Conservation (phyloP, 169 alveolate genomes). For the Eimeria acervulina region DNA sequence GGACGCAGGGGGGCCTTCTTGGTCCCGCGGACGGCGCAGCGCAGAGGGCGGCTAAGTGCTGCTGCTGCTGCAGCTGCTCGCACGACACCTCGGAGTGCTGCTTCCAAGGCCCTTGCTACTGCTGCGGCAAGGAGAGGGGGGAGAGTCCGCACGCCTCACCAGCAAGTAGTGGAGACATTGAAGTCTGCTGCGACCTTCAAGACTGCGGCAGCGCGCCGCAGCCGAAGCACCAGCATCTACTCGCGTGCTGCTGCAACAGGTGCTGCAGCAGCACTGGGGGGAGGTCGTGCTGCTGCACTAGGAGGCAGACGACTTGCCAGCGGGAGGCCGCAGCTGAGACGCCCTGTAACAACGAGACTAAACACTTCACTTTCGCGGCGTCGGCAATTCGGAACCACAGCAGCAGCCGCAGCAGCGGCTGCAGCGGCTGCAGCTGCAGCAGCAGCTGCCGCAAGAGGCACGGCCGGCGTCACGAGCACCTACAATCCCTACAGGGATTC, state of each 20-base stretch:
- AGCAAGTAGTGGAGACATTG: slow-evolving; percentile 54
- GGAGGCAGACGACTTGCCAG: slow-evolving; percentile 9
- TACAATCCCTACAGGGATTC: not conserved
- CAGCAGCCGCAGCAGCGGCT: slow-evolving; percentile 9
- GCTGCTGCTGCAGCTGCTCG: slow-evolving; percentile 72
- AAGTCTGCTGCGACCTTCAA: slow-evolving; percentile 50
- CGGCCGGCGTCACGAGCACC: not conserved
- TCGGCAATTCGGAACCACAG: slow-evolving; percentile 11
- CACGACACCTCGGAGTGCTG: slow-evolving; percentile 34
- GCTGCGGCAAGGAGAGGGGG: slow-evolving; percentile 23
- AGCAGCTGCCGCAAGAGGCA: slow-evolving; percentile 4
- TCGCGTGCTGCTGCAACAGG: not conserved
- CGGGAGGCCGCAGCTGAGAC: slow-evolving; percentile 49
- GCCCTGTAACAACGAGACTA: not conserved
- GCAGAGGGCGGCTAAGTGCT: slow-evolving; percentile 47
- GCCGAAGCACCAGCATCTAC: slow-evolving; percentile 7
- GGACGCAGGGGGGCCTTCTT: slow-evolving; percentile 62
- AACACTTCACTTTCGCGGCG: slow-evolving; percentile 72
- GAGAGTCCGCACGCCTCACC: slow-evolving; percentile 50
- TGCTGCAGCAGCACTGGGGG: not conserved
- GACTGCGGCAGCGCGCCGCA: slow-evolving; percentile 56
- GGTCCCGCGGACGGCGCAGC: not conserved
- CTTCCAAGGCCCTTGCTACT: slow-evolving; percentile 37
- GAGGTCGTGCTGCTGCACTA: not conserved
- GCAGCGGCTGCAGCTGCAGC: slow-evolving; percentile 41